Conservation (phyloP, 208 protist genomes). For the Crithidia sp. region DNA sequence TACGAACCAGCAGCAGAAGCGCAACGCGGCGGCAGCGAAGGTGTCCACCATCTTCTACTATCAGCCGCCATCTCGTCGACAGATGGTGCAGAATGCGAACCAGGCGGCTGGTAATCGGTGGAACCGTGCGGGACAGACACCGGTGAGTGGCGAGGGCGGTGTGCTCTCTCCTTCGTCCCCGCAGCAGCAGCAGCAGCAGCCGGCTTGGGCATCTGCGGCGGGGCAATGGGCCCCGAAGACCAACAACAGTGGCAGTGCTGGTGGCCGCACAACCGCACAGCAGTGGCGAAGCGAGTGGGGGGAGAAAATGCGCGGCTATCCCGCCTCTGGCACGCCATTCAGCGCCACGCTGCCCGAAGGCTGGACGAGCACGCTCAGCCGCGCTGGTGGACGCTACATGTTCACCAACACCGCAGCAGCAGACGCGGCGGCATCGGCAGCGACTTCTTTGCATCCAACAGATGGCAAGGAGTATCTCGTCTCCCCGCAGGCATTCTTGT, state of each 20-base stretch:
- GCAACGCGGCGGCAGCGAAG: constrained; percentile 11
- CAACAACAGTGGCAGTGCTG: constrained; percentile 3
- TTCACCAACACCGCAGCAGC: constrained; percentile 43
- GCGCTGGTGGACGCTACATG: constrained; percentile 76
- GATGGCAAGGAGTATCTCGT: constrained; percentile 68
- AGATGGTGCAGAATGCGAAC: not conserved
- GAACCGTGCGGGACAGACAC: not conserved
- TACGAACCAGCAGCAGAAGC: constrained; percentile 21
- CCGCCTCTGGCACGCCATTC: constrained; percentile 50
- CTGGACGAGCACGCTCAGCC: constrained; percentile 57
- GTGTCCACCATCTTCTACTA: constrained; percentile 32
- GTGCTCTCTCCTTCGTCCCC: not conserved
- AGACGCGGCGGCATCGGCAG: constrained; percentile 1
- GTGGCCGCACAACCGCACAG: constrained; percentile 16
- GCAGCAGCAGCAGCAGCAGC: constrained; percentile 8
- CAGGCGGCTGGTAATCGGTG: not conserved
- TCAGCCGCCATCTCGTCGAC: constrained; percentile 24
- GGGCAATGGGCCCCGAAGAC: constrained; percentile 1
- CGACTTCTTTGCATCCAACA: constrained; percentile 72
- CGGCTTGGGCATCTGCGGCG: constrained; percentile 1
- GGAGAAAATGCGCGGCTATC: constrained; percentile 63
- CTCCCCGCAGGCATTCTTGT: constrained; percentile 77
- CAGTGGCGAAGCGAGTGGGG: constrained; percentile 70
- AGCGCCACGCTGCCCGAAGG: constrained; percentile 55
- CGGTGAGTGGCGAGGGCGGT: not conserved